Conservation (phyloP, 169 alveolate species). For the Cryptosporidium tyzzeri region DNA sequence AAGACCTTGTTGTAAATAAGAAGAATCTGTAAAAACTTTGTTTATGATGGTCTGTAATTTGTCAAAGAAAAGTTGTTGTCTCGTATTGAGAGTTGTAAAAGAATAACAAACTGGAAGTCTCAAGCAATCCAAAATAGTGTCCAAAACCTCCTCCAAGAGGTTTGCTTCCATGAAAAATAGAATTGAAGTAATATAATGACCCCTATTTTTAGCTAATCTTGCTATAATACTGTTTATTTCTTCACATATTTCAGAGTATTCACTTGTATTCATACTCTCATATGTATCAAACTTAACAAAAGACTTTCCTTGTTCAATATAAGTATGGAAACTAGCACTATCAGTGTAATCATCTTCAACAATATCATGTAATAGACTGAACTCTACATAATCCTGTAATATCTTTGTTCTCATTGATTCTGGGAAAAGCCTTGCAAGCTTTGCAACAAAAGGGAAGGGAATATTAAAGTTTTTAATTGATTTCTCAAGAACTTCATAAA, state of each 20-base stretch:
- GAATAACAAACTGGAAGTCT: slow-evolving; percentile 57
- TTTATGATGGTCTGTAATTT: slow-evolving; percentile 32
- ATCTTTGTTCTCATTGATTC: slow-evolving; percentile 29
- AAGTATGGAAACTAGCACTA: slow-evolving; percentile 25
- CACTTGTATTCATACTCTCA: slow-evolving; percentile 26
- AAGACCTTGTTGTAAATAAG: slow-evolving; percentile 11
- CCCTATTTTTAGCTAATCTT: slow-evolving; percentile 44
- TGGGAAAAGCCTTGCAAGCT: slow-evolving; percentile 38
- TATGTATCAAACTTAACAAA: slow-evolving; percentile 57
- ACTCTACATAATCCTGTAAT: slow-evolving; percentile 48
- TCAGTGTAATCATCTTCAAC: slow-evolving; percentile 64
- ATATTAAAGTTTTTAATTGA: slow-evolving; percentile 24
- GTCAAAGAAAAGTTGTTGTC: slow-evolving; percentile 71
- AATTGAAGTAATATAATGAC: slow-evolving; percentile 65
- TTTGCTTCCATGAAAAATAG: slow-evolving; percentile 65
- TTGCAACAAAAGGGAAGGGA: slow-evolving; percentile 61
- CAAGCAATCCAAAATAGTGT: slow-evolving; percentile 53
- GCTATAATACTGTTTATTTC: slow-evolving; percentile 61
- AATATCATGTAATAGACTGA: slow-evolving; percentile 41
- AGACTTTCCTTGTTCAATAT: slow-evolving; percentile 35
- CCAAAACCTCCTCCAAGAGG: slow-evolving; percentile 24
- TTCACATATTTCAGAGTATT: slow-evolving; percentile 47
- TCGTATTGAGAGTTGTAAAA: slow-evolving; percentile 36
- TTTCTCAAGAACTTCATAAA: slow-evolving; percentile 22
- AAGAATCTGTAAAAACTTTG: slow-evolving; percentile 13